Base-by-base conservation (phyloP, 371 early-diverging fungal genomes). In the Lichtheimia hyalospora region DNA sequence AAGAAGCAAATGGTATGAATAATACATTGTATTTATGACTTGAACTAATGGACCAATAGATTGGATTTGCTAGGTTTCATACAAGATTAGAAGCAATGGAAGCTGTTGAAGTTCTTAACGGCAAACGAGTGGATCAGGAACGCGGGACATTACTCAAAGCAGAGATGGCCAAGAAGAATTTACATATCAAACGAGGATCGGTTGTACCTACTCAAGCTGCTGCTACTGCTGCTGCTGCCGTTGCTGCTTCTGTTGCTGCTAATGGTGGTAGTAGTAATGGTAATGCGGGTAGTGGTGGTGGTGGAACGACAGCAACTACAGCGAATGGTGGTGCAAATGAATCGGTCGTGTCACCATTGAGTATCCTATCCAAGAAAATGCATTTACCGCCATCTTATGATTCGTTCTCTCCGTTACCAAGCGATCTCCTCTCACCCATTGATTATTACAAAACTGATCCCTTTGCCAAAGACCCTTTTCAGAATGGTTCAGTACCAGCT, bases 1-100 rank as follows among this genome's bases (percentile, higher is more conserved):
- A 80, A 88, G 66, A 92, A 93, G 69, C 93, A 95, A 77, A 93
- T 92, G 81, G 96, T 95, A 88, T 75, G 88, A 8, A 8, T n/a
- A 5, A n/a, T 20, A 8, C 5, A 14, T n/a, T 46, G 20, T 15
- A 5, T 20, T 3, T 46, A 68, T 18, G 54, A 25, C 16, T 59
- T 15, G 13, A n/a, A n/a, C 16, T 5, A 49, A 49, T 28, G n/a
- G 15, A 27, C 12, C 13, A 13, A 41, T 65, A 74, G 78, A 74
- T 74, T 64, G 78, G 74, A 10, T 77, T 74, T 65, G 73, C 74
- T 20, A 62, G 70, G 42, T 77, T 74, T 49, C 62, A 57, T 21
- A 70, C 73, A 61, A 70, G 74, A 46, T 57, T 61, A 48, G 74
- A 72, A 55, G 74, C 74, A 6, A 44, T 61, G 57, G 73, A 72